Conservation (phyloP, 164 flowering plant genomes). For the Akebia trifoliata region DNA sequence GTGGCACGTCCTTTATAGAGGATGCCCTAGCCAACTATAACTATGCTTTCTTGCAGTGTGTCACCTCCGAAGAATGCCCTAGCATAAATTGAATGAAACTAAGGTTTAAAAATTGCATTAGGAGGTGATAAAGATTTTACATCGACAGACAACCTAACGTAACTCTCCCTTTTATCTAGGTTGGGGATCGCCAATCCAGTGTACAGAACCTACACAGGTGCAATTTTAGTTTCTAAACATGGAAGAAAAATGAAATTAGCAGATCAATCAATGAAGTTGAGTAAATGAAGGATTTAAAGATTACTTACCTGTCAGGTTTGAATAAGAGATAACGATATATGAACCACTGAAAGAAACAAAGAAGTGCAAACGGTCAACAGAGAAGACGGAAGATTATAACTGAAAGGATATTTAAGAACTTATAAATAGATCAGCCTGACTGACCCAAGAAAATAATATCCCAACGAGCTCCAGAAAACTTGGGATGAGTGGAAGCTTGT, state of each 20-base stretch:
- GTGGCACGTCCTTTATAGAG: no score
- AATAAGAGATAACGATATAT: conserved; percentile 78
- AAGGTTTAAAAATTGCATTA: no score
- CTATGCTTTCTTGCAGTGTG: no score
- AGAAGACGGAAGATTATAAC: background rate
- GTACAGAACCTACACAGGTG: no score
- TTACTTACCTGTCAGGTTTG: conserved; percentile 75
- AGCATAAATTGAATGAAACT: no score
- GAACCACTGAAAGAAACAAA: conserved; percentile 69
- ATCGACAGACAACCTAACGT: no score
- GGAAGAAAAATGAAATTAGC: background rate
- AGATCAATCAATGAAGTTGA: background rate
- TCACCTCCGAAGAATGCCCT: no score
- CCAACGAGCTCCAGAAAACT: conserved; percentile 64
- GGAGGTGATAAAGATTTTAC: no score
- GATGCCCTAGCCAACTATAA: no score
- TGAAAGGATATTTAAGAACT: background rate
- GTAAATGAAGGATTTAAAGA: background rate
- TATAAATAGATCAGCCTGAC: conserved; percentile 18
- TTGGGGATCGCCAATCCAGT: no score
- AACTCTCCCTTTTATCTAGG: no score
- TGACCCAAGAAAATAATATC: conserved; percentile 68
- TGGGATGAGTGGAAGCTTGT: conserved; percentile 80
- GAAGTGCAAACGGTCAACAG: background rate
- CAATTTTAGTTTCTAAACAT: no score